A percentile compares a stretch with the other conserved stretches of the same genome.
These are phyloP conservation scores for Lactarius indigo DNA, from an alignment of 768 basidiomycete species.

Conservation along the genomic window DNA sequence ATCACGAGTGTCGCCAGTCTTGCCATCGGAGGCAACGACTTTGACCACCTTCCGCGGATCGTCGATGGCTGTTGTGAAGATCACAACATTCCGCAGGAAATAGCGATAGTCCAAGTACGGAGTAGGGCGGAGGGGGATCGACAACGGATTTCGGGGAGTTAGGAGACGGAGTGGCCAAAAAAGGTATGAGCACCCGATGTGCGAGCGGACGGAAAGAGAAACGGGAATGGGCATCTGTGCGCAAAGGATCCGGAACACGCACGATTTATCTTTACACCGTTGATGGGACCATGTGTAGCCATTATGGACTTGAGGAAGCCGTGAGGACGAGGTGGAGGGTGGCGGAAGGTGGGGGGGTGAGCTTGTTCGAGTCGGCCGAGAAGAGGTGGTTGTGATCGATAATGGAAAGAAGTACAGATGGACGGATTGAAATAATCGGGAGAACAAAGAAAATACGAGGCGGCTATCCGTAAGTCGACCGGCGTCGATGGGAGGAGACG, in stretches of 20 bases:
- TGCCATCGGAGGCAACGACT: slow-evolving; percentile 93
- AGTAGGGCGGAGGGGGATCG: slow-evolving; percentile 28
- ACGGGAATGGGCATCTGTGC: slow-evolving; percentile 18
- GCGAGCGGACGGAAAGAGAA: slow-evolving; percentile 25
- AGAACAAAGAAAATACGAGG: slow-evolving; percentile 6
- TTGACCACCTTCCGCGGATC: slow-evolving; percentile 96
- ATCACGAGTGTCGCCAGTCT: slow-evolving; percentile 81
- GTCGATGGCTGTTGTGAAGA: slow-evolving; percentile 63
- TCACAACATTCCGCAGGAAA: slow-evolving; percentile 28
- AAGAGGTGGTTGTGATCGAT: slow-evolving; percentile 10
- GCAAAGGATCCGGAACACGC: slow-evolving; percentile 36
- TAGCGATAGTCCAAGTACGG: slow-evolving; percentile 28
- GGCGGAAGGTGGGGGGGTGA: slow-evolving; percentile 18
- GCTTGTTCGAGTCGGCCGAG: slow-evolving; percentile 9
- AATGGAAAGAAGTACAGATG: background rate
- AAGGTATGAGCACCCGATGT: slow-evolving; percentile 32
- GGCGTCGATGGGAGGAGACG: slow-evolving; percentile 14
- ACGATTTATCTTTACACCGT: slow-evolving; percentile 82
- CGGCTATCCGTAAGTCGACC: slow-evolving; percentile 13
- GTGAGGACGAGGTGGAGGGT: slow-evolving; percentile 1
- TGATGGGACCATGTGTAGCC: slow-evolving; percentile 74
- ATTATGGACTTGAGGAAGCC: slow-evolving; percentile 33
- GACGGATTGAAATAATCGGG: slow-evolving; percentile 7
- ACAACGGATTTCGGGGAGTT: slow-evolving; percentile 16
- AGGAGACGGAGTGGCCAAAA: slow-evolving; percentile 23